Conservation (phyloP, 805 yeast species). For the Cyberlindnera xylosilytica region DNA sequence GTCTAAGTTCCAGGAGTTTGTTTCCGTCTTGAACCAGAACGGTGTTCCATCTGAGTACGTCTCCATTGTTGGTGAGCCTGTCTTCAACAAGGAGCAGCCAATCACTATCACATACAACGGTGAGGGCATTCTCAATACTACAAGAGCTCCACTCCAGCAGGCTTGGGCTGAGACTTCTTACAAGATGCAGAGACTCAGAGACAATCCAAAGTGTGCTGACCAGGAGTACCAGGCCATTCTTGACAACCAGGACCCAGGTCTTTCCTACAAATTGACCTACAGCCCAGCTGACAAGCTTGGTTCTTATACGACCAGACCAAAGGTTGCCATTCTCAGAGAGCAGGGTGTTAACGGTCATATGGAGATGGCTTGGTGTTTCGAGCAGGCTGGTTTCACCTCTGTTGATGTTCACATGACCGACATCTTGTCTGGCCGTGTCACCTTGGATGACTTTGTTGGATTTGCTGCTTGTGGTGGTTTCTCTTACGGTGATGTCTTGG, state of each 20-base stretch:
- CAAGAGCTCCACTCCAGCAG: slow-evolving; percentile 74
- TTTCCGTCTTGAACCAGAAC: slow-evolving; percentile 47
- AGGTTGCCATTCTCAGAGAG: slow-evolving; percentile 94
- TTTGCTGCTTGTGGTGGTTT: slow-evolving; percentile 99
- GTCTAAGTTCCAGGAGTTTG: slow-evolving; percentile 52
- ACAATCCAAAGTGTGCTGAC: slow-evolving; percentile 86
- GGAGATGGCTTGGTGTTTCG: slow-evolving; percentile 98
- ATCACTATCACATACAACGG: slow-evolving; percentile 49
- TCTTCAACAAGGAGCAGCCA: slow-evolving; percentile 50
- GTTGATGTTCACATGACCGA: slow-evolving; percentile 97
- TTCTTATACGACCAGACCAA: slow-evolving; percentile 51
- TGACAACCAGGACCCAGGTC: slow-evolving; percentile 89
- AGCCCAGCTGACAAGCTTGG: slow-evolving; percentile 51
- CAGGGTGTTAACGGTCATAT: slow-evolving; percentile 98
- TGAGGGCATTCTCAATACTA: slow-evolving; percentile 41
- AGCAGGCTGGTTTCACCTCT: slow-evolving; percentile 91
- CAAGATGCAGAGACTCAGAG: slow-evolving; percentile 87
- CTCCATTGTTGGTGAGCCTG: slow-evolving; percentile 67
- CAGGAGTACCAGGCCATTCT: slow-evolving; percentile 74
- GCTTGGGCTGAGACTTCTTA: slow-evolving; percentile 87
- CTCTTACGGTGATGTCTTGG: slow-evolving; percentile 97
- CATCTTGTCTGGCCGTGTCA: slow-evolving; percentile 66
- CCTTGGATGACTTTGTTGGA: slow-evolving; percentile 81
- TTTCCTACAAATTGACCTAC: slow-evolving; percentile 74
- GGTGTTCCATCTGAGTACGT: slow-evolving; percentile 57